Evolutionary conservation across 495 filamentous ascomycete genomes (phyloP), one percentile per base, ranked within the genome.

Genomic region (Penicillium desertorum): DNA sequence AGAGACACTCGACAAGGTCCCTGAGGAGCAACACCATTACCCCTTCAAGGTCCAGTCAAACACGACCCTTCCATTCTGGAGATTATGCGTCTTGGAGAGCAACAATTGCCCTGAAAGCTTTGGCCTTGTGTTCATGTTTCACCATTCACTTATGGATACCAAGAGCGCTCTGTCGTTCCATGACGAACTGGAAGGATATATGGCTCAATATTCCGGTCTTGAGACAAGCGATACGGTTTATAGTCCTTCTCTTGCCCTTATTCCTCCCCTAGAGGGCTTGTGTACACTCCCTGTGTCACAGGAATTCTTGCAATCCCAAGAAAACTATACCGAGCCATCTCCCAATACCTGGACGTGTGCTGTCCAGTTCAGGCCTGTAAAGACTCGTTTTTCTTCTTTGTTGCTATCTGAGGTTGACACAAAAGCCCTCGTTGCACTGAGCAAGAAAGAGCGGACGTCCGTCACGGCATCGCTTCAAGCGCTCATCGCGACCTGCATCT

Each of bases 61-160:
- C 3, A 20, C 2, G 23, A 3, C 16, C 0, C 49, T 34, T 45
- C 56, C 56, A 12, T 58, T 58, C 49, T 58, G 56, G 56, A 58
- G 56, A 36, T 22, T 58, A 6, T 43, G 42, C 22, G 49, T 58
- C 20, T 19, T 58, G 39, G 56, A 58, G 32, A 30, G 22, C 22
- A 46, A n/a, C 22, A 14, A 41, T 30, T 9, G 3, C 3, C 36
- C 49, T 41, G 4, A 9, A 16, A 8, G 10, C 37, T 58, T 45
- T 36, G 36, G 19, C 5, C 44, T 58, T 25, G 37, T 58, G 17
- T 45, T 58, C 45, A 32, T 48, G 5, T 48, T 58, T 32, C 56
- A 58, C 37, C 56, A 58, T 45, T 10, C 56, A 19, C 44, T 58
- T 45, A 43, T 48, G 45, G 45, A 48, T 12, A 48, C 45, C 23